Evolutionary conservation across 1,284 basidiomycete genomes (phyloP), one percentile per base, ranked within the genome.

Genomic region (Irpex sp.): DNA sequence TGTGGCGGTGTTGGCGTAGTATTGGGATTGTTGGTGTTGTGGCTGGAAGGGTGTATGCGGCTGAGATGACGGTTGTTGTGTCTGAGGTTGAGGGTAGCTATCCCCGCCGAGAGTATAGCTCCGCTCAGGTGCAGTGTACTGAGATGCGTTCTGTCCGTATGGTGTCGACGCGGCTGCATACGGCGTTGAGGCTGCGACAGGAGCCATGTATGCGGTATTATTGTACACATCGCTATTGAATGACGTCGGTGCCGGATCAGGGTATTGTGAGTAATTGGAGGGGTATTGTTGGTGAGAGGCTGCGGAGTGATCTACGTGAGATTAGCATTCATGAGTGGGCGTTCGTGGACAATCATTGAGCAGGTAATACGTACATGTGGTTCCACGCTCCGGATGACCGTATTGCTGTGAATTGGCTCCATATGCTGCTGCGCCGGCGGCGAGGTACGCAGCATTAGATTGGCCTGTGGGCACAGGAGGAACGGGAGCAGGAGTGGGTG

Each of bases 21-120:
- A 8, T 80, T 16, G 33, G 12, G 19, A 28, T 36, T 21, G 23
- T 21, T 10, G 47, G 16, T 21, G 60, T 23, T 42, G 39, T 42
- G 39, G 39, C 14, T 42, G 39, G 39, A 42, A 42, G 2, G 39
- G 39, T 12, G 39, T 42, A n/a, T 42, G 39, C 10, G 39, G 39
- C 39, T 42, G 39, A 5, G 39, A 42, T 5, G 39, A 10, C 14
- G 39, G 39, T 42, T 42, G 39, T 42, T 42, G 39, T 42, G 28
- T 4, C 28, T 28, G 28, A 3, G 39, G 4, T 42, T 18, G 60
- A 6, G 36, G 48, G 62, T 90, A 89, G 5, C 81, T 80, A 57
- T 78, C 79, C 28, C 83, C 84, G 9, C 83, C 82, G 37, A 83
- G 75, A 4, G 83, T 81, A 70, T 88, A 86, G 64, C 73, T 78